Evolutionary conservation across 805 yeast species (phyloP).

Genomic region (Wickerhamiella vanderwaltii): DNA sequence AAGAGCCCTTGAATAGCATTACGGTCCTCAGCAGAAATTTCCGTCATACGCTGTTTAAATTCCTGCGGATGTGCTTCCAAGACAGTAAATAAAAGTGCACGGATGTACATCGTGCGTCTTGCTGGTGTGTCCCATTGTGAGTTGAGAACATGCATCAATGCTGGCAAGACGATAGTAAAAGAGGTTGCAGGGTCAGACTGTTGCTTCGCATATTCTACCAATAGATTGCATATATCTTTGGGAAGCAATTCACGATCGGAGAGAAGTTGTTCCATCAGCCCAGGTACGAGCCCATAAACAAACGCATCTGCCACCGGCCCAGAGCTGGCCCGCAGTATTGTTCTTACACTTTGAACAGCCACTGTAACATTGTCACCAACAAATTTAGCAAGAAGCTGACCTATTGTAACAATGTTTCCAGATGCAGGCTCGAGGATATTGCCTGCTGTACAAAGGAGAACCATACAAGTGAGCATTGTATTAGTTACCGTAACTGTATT

Average conservation of each 20-base stretch:
- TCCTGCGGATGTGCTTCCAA: conserved; percentile 23
- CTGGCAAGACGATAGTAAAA: conserved; percentile 24
- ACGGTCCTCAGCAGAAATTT: conserved; percentile 30
- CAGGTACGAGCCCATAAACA: conserved; percentile 13
- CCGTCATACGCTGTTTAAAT: conserved; percentile 33
- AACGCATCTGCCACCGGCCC: conserved; percentile 9
- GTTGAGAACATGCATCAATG: conserved; percentile 23
- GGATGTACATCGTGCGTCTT: conserved; percentile 18
- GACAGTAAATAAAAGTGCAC: conserved; percentile 24
- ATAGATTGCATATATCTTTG: conserved; percentile 11
- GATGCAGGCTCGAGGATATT: neutral
- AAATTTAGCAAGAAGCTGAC: conserved; percentile 2
- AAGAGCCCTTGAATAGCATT: conserved; percentile 16
- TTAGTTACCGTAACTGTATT: conserved; percentile 2
- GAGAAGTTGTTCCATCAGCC: conserved; percentile 8
- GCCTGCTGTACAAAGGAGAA: conserved; percentile 10
- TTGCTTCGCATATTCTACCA: conserved; percentile 9
- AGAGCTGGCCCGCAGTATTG: conserved; percentile 15
- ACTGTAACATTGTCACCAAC: neutral
- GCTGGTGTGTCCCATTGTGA: conserved; percentile 17
- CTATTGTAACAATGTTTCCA: conserved; percentile 9
- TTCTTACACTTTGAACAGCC: conserved; percentile 12
- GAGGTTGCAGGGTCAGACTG: conserved; percentile 20
- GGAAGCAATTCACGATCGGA: conserved; percentile 4
- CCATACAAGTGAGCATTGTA: conserved; percentile 16